A percentile compares a stretch with the other conserved stretches of the same genome.
Evolutionary conservation across 108 stramenopile species (phyloP).

Genomic region (Cyclotella kingstonii): DNA sequence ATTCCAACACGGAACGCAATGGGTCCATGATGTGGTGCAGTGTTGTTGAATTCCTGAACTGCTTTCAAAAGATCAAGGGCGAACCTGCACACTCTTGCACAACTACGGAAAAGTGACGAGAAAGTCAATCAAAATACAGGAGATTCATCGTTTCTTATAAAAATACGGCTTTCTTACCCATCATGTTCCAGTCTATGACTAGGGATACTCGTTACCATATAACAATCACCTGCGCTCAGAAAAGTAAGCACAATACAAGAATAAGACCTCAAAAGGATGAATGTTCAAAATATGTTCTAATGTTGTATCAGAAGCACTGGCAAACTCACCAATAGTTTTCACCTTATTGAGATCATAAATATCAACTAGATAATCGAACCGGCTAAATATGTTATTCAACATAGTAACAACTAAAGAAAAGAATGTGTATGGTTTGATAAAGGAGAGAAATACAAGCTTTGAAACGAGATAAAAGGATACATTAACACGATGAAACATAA

Average conservation of each 20-base stretch:
- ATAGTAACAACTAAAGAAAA: constrained; percentile 50
- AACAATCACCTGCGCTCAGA: constrained; percentile 31
- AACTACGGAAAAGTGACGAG: background rate
- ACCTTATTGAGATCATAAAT: constrained; percentile 53
- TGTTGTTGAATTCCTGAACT: constrained; percentile 30
- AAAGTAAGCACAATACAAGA: background rate
- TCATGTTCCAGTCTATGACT: constrained; percentile 34
- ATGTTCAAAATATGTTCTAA: too few relatives aligned
- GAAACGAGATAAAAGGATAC: too few relatives aligned
- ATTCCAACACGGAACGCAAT: constrained; percentile 42
- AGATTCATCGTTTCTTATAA: background rate
- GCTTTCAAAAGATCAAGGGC: constrained; percentile 49
- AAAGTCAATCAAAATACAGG: background rate
- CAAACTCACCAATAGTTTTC: constrained; percentile 59
- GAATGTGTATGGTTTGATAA: too few relatives aligned
- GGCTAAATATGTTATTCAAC: constrained; percentile 50
- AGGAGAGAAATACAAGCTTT: too few relatives aligned
- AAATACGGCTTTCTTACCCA: constrained; percentile 6
- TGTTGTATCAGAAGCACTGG: too few relatives aligned
- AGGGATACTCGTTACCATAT: constrained; percentile 53
- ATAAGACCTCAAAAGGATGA: background rate
- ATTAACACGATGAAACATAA: background rate
- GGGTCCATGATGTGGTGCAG: constrained; percentile 19
- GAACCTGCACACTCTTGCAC: constrained; percentile 49
- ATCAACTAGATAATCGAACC: constrained; percentile 49